Base-by-base conservation (phyloP, 306 rosid species). In the Citrullus mucosospermus region DNA sequence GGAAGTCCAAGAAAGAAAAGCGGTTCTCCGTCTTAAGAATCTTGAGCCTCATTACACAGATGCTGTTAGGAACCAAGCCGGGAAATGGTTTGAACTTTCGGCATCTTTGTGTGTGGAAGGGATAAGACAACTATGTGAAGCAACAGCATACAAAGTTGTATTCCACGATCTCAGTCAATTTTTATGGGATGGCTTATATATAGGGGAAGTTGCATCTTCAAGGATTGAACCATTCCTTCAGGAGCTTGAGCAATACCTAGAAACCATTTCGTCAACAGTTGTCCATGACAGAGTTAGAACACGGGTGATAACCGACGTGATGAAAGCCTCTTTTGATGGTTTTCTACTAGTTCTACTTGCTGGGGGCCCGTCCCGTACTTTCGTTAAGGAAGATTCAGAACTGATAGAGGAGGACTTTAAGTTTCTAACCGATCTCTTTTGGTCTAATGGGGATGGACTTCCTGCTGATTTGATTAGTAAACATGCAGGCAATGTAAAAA, bases 371-470 rank as follows among this genome's bases (percentile, higher is more conserved):
- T 86, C 91, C 13, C 97, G 99, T 2, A 85, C 86, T 76, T 92
- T 92, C 87, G 81, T 86, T 25, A 78, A 46, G 79, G 89, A 85
- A 80, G 97, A 92, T 90, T 85, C 92, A 46, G 83, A 62, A 41
- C 44, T 89, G 30, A 68, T 95, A 79, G 90, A 91, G 81, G 99
- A 91, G 85, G 99, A 95, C 70, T 95, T 95, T 74, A 92, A 90
- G 88, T 85, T 78, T 86, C 88, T 95, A 28, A 87, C 87, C 1
- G 97, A 90, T 78, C 86, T 95, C 55, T 92, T 95, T 86, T 95
- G 99, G 99, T 95, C 99, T 15, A 90, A 88, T 48, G 99, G 99
- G 62, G 97, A 92, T 84, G 97, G 99, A 43, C 84, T 95, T 79
- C 99, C 99, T 2, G 79, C 78, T 43, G 97, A 95, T 58, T 79